These are phyloP conservation scores for Ophiocordyceps camponoti-saundersi DNA, from an alignment of 2,329 filamentous ascomycete genomes.

Conservation along the genomic window DNA sequence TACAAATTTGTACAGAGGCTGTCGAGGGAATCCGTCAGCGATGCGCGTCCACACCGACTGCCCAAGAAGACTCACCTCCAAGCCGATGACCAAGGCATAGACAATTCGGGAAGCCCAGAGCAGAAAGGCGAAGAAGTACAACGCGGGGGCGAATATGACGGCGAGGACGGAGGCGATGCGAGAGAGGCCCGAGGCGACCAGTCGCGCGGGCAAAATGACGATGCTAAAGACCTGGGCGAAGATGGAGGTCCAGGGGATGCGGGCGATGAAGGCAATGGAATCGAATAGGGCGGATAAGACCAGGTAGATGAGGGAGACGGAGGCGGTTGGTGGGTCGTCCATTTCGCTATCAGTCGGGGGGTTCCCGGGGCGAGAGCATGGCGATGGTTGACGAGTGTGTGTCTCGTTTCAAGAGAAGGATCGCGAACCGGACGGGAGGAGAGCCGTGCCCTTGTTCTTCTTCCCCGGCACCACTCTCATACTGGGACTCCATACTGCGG, in stretches of 20 bases:
- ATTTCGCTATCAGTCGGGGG: neutral
- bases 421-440: too few relatives aligned
- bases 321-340: neutral
- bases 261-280: conserved; percentile 9
- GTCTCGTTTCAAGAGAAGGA: neutral
- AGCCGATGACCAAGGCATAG: conserved; percentile 11
- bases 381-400: neutral
- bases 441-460: too few relatives aligned
- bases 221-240: conserved; percentile 8
- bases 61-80: conserved; percentile 15
- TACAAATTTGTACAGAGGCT: conserved; percentile 28
- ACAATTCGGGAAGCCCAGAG: conserved; percentile 8
- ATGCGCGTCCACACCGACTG: neutral
- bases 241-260: conserved; percentile 12
- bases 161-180: conserved; percentile 11
- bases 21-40: neutral
- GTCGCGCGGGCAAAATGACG: conserved; percentile 12
- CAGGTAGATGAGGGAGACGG: neutral
- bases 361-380: neutral
- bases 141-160: conserved; percentile 18
- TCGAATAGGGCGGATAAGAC: conserved; percentile 9
- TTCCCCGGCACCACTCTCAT: too few relatives aligned
- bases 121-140: conserved; percentile 15
- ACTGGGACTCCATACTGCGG: neutral
- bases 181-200: conserved; percentile 13